Evolutionary conservation across 805 yeast genomes (phyloP), one percentile per base, ranked within the genome.

Genomic region (Lipomyces yamadae): DNA sequence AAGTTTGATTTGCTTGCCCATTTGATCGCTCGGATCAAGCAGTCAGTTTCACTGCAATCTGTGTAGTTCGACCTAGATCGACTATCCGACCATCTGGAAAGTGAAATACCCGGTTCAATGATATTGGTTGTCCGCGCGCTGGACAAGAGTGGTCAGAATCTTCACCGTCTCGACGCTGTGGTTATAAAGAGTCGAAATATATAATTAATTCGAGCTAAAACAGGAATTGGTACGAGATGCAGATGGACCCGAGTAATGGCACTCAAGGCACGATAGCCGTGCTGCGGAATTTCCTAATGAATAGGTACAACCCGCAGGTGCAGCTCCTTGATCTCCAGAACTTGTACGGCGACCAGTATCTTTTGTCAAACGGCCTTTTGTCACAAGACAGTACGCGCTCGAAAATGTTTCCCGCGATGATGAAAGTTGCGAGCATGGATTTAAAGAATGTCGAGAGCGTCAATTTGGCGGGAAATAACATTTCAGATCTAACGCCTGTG

Each of bases 401-500:
- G 6, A 95, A 94, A 77, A 88, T 92, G 84, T 92, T 94, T 76
- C 89, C 92, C 10, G 98, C 98, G 0, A 79, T 95, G 70, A 86
- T 69, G 71, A 64, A 61, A 59, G 56, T 67, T 8, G 61, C 60
- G 42, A 24, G 58, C 29, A 56, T 54, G 66, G 53, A 54, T 7
- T 2, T 72, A 29, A 45, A 50, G 45, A 52, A 39, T 18, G 71
- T 72, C 10, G 74, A 72, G 13, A 68, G 72, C 45, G 74, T 72
- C 30, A 65, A 88, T 76, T 77, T 92, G 45, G 85, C 93, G 29
- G 81, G 81, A 64, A 90, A 95, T 76, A 82, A 83, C 63, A 77
- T 95, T 52, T 78, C 79, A 33, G 96, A 91, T 73, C 82, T 91
- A 50, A 74, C 81, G 45, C 78, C 83, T 15, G 81, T 93, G 33